These are phyloP conservation scores for Yamadazyma dendronema DNA, from an alignment of 1,139 yeast genomes.

Conservation along the genomic window DNA sequence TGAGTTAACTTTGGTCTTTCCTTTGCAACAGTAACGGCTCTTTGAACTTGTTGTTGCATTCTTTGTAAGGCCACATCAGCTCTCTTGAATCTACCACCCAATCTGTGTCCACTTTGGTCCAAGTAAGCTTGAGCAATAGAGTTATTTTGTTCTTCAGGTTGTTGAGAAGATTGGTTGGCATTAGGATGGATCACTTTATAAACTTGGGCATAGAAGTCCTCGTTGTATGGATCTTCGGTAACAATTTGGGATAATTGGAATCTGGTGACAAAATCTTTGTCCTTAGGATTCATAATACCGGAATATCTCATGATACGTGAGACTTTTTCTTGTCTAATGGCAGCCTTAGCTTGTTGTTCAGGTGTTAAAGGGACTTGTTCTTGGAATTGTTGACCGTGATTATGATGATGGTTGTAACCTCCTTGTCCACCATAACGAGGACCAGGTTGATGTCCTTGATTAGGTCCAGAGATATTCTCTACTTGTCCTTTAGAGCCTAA, in stretches of 20 bases:
- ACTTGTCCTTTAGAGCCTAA: conserved; percentile 41
- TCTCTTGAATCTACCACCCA: conserved; percentile 83
- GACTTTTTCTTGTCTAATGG: conserved; percentile 75
- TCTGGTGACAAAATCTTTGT: conserved; percentile 91
- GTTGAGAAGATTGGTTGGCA: conserved; percentile 43
- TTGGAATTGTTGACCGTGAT: conserved; percentile 12
- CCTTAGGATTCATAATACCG: conserved; percentile 96
- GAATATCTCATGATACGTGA: conserved; percentile 78
- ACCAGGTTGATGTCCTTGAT: conserved; percentile 7
- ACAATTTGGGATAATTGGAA: conserved; percentile 94
- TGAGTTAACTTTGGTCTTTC: conserved; percentile 79
- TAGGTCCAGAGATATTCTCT: conserved; percentile 1
- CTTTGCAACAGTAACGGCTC: conserved; percentile 92
- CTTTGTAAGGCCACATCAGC: conserved; percentile 95
- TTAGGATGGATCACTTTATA: conserved; percentile 78
- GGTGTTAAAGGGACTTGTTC: conserved; percentile 25
- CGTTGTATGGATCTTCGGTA: conserved; percentile 95
- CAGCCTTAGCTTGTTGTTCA: conserved; percentile 53
- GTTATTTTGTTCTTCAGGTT: conserved; percentile 50
- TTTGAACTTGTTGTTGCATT: conserved; percentile 98
- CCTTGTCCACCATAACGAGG: conserved; percentile 3
- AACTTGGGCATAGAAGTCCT: conserved; percentile 95
- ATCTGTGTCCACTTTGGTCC: conserved; percentile 88
- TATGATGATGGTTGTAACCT: conserved; percentile 18
- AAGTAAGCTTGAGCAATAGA: conserved; percentile 93